Base-by-base conservation (phyloP, 2,329 filamentous ascomycete species). In the Tricladium varicosporioides region DNA sequence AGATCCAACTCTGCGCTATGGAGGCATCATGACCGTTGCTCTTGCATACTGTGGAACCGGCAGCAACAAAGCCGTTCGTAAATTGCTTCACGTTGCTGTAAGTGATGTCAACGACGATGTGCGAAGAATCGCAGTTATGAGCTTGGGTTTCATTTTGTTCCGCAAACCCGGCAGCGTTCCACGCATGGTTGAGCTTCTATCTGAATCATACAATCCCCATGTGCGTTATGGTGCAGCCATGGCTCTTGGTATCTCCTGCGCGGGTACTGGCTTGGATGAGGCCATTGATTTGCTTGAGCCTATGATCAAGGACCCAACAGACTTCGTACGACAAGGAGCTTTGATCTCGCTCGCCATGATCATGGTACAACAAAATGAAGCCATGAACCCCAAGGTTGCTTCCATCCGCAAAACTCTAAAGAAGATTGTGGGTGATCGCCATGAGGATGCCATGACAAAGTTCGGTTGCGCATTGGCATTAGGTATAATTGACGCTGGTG, bases 361-460 rank as follows among this genome's bases (percentile, higher is more conserved):
- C 67, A 87, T 99, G 82, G 90, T 97, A n/a, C 94, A 99, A 76
- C 94, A 97, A 73, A 99, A 97, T 69, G 94, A 99, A 75, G 88
- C 88, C 27, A 96, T 97, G 91, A 99, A 97, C 75, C 92, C 94
- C 67, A 97, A 97, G 79, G 93, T 97, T 48, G 85, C 86, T 18
- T 83, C 87, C 1, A 92, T 97, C 64, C 88, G 94, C 67, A 97
- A 97, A 79, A 92, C 90, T 2, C 84, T 99, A 60, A 88, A 91
- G 77, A 97, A 96, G 80, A 91, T 97, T 56, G 86, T 97, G 19
- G 86, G 89, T 42, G 94, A 99, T 72, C 88, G 94, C 52, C 94
- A 99, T 67, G 94, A 99, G 73, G 94, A 99, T 77, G 94, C 94
- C 59, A 97, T 99, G 93, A 95, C 94, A 71, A 99, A 99, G 74